Conservation (phyloP, 176 grass and related monocot species). For the Oryza rufipogon region DNA sequence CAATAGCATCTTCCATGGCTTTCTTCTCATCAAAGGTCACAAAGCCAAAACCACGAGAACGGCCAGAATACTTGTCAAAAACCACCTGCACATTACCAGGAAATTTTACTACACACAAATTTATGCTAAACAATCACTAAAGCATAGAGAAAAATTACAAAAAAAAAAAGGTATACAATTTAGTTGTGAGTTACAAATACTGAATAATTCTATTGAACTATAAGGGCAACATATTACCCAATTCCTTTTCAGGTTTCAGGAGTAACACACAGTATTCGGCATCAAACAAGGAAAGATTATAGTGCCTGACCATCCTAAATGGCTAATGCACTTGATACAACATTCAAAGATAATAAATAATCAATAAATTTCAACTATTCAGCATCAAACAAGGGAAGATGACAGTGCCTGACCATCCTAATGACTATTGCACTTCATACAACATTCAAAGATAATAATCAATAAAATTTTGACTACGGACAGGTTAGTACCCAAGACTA, state of each 20-base stretch:
- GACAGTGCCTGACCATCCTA: neutral
- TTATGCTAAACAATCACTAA: neutral
- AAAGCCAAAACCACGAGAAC: slow-evolving; percentile 95
- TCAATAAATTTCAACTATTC: neutral
- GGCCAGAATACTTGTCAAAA: slow-evolving; percentile 85
- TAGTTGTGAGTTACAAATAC: neutral
- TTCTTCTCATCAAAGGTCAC: slow-evolving; percentile 97
- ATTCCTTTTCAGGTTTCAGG: too few relatives aligned
- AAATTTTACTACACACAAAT: neutral
- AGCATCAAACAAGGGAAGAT: neutral
- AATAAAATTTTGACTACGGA: neutral
- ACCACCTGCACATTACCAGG: slow-evolving; percentile 60
- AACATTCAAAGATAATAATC: neutral
- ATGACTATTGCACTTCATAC: neutral
- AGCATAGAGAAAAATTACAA: neutral
- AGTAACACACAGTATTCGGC: neutral
- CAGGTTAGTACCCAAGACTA: neutral
- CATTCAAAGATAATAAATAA: neutral
- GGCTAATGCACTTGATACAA: neutral
- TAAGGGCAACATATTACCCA: neutral
- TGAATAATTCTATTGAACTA: slow-evolving; percentile 1
- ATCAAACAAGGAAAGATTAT: neutral
- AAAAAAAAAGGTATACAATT: neutral
- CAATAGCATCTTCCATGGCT: slow-evolving; percentile 95
- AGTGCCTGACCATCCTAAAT: neutral